Evolutionary conservation across 2,329 filamentous ascomycete species (phyloP), one percentile per base, ranked within the genome.

Genomic region (Fusarium bactridioides): DNA sequence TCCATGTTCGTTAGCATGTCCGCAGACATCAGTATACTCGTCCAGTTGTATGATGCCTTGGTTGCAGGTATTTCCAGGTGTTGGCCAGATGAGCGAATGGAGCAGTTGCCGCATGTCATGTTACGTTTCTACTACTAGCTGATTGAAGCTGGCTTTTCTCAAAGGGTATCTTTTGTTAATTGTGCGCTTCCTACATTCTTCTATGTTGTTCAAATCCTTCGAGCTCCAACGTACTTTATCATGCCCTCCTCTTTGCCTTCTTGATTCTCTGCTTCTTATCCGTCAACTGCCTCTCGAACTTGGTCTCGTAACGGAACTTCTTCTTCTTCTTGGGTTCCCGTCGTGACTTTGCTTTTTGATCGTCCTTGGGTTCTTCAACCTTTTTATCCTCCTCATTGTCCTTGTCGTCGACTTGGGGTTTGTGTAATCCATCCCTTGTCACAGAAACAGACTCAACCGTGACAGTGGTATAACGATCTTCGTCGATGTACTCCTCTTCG

Each of bases 401-500:
- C 15, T 80, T 78, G 10, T 80, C 78, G 8, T 70, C 75, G 64
- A 83, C 75, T 47, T 84, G 80, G 7, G 83, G 81, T 75, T 88
- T 91, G 64, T 89, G 86, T 53, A 97, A 83, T 2, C 93, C 93
- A 61, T 94, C 90, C 74, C 90, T 89, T 18, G 92, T 91, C 21
- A 97, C 88, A 70, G 92, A 92, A 74, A 99, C 94, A 16, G 93
- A 92, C 80, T 98, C 95, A 3, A 99, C 91, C 0, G 94, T 98
- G 31, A 99, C 96, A 2, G 94, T 97, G 2, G 96, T 98, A 80
- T 94, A 98, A 79, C 93, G 93, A 81, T 98, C 95, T 80, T 98
- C 96, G 81, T 99, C 96, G 73, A 98, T 89, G 83, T 98, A 99
- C 81, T 98, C 94, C 74, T 95, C 94, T 80, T 97, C 93, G 75